phyloP scores from a whole-genome alignment of 495 filamentous ascomycete genomes.

The Podospora pseudocomata region DNA sequence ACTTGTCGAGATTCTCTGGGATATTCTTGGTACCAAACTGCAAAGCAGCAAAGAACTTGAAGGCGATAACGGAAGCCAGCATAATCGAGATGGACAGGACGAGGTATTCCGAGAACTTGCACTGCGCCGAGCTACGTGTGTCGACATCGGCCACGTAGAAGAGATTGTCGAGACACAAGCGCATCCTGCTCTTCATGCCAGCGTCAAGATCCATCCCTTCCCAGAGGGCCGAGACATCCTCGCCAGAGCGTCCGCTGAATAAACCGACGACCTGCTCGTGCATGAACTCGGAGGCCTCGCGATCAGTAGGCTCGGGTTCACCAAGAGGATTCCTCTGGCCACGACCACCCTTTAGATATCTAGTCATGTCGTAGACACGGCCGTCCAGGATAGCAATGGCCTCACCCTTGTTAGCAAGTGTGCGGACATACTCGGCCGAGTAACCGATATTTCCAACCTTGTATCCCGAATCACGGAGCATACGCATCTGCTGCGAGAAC shows the following conservation, averaged over 20 bases:
- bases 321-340: conserved; percentile 53
- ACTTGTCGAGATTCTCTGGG: conserved; percentile 96
- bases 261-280: conserved; percentile 65
- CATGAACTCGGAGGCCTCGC: conserved; percentile 78
- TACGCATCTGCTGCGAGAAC: conserved; percentile 81
- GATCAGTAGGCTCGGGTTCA: conserved; percentile 40
- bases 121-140: conserved; percentile 81
- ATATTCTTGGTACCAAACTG: conserved; percentile 89
- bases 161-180: conserved; percentile 84
- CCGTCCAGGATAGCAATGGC: conserved; percentile 75
- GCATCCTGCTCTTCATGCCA: conserved; percentile 60
- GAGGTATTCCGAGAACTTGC: conserved; percentile 86
- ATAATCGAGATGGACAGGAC: conserved; percentile 85
- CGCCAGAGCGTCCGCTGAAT: conserved; percentile 70
- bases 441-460: conserved; percentile 89
- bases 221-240: conserved; percentile 83
- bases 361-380: conserved; percentile 86
- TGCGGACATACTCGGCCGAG: conserved; percentile 69
- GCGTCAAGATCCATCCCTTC: conserved; percentile 57
- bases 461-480: conserved; percentile 65
- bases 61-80: conserved; percentile 74
- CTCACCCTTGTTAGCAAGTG: conserved; percentile 59
- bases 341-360: conserved; percentile 76
- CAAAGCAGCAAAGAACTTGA: conserved; percentile 95
- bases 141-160: conserved; percentile 94